Percentiles rank a stretch among this genome's conserved stretches.
Evolutionary conservation across 306 rosid genomes (phyloP).

Genomic region (Corylus avellana): DNA sequence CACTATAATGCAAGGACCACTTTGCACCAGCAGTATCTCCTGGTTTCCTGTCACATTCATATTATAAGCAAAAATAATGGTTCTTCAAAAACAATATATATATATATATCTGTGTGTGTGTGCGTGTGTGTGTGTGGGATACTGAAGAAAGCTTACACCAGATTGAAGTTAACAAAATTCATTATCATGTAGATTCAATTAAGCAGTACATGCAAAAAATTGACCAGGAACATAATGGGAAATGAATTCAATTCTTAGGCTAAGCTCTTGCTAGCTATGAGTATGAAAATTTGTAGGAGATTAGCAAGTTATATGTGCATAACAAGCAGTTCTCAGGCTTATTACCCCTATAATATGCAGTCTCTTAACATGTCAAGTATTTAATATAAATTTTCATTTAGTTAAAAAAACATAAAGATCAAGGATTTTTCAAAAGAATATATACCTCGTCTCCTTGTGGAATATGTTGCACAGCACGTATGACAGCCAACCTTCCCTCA

Average conservation of each 20-base stretch:
- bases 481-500: conserved; percentile 74
- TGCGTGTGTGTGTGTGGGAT: not conserved
- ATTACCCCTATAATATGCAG: not conserved
- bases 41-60: not conserved
- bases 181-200: not conserved
- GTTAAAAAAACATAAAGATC: not conserved
- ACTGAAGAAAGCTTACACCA: not conserved
- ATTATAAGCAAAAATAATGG: not conserved
- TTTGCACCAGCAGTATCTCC: conserved; percentile 5
- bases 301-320: no score
- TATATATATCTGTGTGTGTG: not conserved
- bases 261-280: not conserved
- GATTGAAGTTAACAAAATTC: not conserved
- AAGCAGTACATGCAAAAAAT: not conserved
- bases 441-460: conserved; percentile 76
- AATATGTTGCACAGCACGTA: conserved; percentile 76
- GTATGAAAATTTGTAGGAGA: not conserved
- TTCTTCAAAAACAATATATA: not conserved
- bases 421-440: not conserved
- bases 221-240: not conserved
- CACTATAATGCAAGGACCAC: not conserved
- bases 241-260: not conserved
- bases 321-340: no score
- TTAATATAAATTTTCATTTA: conserved; percentile 10
- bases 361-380: not conserved